phyloP scores from a whole-genome alignment of 1,284 basidiomycete species.

The Heterobasidion parviporum region DNA sequence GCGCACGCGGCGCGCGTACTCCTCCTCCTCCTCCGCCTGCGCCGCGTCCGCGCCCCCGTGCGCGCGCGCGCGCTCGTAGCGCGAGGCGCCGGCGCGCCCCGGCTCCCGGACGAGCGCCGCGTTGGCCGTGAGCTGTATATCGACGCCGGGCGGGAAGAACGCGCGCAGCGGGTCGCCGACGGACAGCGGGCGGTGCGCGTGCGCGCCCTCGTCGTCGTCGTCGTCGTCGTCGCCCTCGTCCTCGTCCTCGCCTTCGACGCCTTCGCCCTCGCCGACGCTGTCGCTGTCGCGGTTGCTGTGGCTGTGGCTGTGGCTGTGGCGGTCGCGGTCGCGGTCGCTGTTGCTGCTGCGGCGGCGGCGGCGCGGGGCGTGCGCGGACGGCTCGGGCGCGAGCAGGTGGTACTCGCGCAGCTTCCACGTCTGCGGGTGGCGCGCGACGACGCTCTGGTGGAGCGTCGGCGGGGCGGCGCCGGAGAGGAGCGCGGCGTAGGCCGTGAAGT shows the following conservation, averaged over 20 bases:
- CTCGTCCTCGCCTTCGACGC: no score
- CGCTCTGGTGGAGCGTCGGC: slow-evolving; percentile 40
- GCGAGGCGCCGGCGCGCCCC: slow-evolving; percentile 23
- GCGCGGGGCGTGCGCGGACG: not conserved
- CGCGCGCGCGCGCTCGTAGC: slow-evolving; percentile 28
- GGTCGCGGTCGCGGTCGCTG: not conserved
- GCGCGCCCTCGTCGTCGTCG: no score
- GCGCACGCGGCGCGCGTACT: slow-evolving; percentile 24
- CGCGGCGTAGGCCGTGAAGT: slow-evolving; percentile 60
- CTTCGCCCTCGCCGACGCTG: no score
- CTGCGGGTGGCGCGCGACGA: slow-evolving; percentile 63
- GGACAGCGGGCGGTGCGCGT: slow-evolving; percentile 16
- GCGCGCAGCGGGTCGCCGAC: slow-evolving; percentile 33
- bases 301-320: no score
- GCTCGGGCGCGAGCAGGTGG: slow-evolving; percentile 33
- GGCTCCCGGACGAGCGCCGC: slow-evolving; percentile 36
- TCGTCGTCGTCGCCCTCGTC: no score
- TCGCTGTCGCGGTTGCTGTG: no score
- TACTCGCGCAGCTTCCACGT: slow-evolving; percentile 73
- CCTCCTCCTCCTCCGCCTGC: slow-evolving; percentile 8
- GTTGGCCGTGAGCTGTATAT: slow-evolving; percentile 33
- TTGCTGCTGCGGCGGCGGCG: not conserved
- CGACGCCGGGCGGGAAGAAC: slow-evolving; percentile 43
- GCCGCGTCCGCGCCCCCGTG: no score
- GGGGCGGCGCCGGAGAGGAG: slow-evolving; percentile 57